Evolutionary conservation across 2,329 filamentous ascomycete genomes (phyloP), one percentile per base, ranked within the genome.

Genomic region (Aquanectria penicillioides): DNA sequence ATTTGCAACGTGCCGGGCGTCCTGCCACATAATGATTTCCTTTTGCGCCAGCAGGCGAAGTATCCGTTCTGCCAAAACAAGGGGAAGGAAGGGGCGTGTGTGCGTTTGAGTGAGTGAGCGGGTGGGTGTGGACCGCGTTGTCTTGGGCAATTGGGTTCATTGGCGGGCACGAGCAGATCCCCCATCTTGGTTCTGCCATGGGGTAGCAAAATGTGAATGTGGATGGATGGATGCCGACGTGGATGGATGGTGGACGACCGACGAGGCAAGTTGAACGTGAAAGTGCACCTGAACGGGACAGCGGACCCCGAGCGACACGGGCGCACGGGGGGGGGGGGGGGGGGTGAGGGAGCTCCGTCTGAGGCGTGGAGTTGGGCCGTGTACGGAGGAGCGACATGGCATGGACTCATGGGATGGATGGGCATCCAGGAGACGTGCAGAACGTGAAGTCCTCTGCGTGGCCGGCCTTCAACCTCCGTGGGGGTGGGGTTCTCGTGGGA

Each of bases 401-500:
- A n/a, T n/a, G n/a, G n/a, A n/a, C n/a, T n/a, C n/a, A n/a, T n/a
- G n/a, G n/a, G n/a, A n/a, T n/a, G n/a, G n/a, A n/a, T n/a, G 10
- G 28, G 15, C 41, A 11, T n/a, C n/a, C 15, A 33, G 15, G 29
- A 36, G 43, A 47, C 41, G 38, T 54, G 33, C 18, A 47, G 22
- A 23, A 26, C 37, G 36, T 51, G 15, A 56, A 53, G 29, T n/a
- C 18, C 40, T 55, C 38, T 43, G 48, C 18, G 53, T 51, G 26
- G 58, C 47, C 66, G 66, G 66, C 25, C 66, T 69, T 69, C 55
- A 65, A 69, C 64, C 64, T 69, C 67, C 67, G 67, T 69, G 67
- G 67, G 67, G 67, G 67, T 69, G 66, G 59, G 59, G 61, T 29
- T 37, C 34, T 47, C 22, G 51, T 68, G 53, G 59, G 57, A 69